phyloP scores from a whole-genome alignment of 805 yeast species.

The Saturnispora ahearnii region DNA sequence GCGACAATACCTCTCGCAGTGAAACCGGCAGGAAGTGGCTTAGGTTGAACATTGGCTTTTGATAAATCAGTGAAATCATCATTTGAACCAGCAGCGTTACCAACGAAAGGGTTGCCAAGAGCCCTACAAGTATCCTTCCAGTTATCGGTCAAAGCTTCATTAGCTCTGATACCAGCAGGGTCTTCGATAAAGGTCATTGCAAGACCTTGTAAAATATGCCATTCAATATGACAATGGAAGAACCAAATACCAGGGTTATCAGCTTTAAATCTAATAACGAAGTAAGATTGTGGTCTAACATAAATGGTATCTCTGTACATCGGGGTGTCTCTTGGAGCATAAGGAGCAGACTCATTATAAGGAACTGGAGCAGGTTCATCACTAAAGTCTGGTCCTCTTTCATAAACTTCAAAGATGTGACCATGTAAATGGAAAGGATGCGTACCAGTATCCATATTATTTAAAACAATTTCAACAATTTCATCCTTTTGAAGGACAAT shows the following conservation, averaged over 20 bases:
- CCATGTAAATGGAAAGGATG: constrained; percentile 99
- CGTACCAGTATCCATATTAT: constrained; percentile 82
- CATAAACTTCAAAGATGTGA: constrained; percentile 74
- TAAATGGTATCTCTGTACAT: constrained; percentile 76
- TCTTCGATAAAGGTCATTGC: constrained; percentile 78
- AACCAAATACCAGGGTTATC: constrained; percentile 97
- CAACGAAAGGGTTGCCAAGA: constrained; percentile 43
- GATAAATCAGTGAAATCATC: constrained; percentile 54
- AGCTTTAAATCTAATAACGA: constrained; percentile 81
- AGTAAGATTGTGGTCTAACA: constrained; percentile 75
- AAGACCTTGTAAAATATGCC: constrained; percentile 96
- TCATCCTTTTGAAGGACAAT: constrained; percentile 58
- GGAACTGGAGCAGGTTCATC: constrained; percentile 47
- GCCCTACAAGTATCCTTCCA: constrained; percentile 53
- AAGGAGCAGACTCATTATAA: constrained; percentile 45
- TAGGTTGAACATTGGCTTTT: constrained; percentile 66
- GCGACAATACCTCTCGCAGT: constrained; percentile 95
- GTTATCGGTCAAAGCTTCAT: constrained; percentile 54
- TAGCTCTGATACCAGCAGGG: constrained; percentile 56
- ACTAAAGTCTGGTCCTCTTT: constrained; percentile 54
- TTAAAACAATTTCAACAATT: constrained; percentile 71
- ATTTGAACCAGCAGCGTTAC: constrained; percentile 87
- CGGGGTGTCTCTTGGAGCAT: constrained; percentile 62
- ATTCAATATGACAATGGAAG: constrained; percentile 98
- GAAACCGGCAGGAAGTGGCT: constrained; percentile 74